Evolutionary conservation across 2,329 filamentous ascomycete genomes (phyloP), one percentile per base, ranked within the genome.

Genomic region (Fonsecaea pedrosoi): DNA sequence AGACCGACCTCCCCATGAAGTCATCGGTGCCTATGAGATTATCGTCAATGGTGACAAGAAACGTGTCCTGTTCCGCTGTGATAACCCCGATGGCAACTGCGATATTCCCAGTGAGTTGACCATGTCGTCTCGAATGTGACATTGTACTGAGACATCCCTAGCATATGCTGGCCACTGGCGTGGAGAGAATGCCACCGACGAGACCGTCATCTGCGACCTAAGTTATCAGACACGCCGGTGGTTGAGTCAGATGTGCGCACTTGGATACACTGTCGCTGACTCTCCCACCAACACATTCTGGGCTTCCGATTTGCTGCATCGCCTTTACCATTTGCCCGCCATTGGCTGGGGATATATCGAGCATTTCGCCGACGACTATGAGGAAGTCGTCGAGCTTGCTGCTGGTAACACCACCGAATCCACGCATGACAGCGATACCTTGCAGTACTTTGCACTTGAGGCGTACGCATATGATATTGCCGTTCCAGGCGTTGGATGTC

Each of bases 141-240:
- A 45, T n/a, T 10, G 59, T n/a, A 48, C 56, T 59, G 25, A 59
- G 18, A 32, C 21, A n/a, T 32, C 15, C 15, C 1, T n/a, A 90
- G 87, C 80, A 60, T 91, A 85, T 84, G 89, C 82, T 54, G 89
- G 89, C 38, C 89, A 91, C 80, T 90, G 85, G 85, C 86, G 89
- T 62, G 89, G 89, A 53, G 73, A 76, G 32, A 91, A 91, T 68
- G 88, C 84, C 2, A 87, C 87, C 2, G 77, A 82, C 0, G 88
- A 91, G 77, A 91, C 89, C 1, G 89, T 91, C 70, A 90, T 91
- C 76, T 91, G 89, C 77, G 82, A 84, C 4, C 80, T 85, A 1
- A 90, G 87, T 1, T 91, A 87, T 76, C 74, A 78, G 42, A 82
- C 82, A 55, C 86, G 89, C 57, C 83, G 82, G 40, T 83, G 82